A percentile compares a stretch with the other conserved stretches of the same genome.
phyloP scores from a whole-genome alignment of 148 eudicot genomes.

The Tetragonia tetragonoides region DNA sequence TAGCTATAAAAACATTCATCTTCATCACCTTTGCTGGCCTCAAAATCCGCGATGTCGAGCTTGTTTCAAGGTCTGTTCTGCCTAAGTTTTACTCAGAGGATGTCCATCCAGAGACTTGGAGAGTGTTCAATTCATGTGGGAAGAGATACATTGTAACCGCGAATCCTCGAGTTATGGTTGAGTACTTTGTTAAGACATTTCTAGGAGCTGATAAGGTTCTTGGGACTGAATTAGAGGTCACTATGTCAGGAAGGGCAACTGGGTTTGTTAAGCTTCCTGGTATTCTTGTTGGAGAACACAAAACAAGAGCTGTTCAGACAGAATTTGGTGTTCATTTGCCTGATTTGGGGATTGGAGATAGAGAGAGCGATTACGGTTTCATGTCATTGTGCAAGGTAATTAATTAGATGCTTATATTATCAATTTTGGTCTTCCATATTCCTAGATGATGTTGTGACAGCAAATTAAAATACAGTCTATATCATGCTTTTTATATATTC shows the following conservation, averaged over 20 bases:
- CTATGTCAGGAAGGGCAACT: constrained; percentile 49
- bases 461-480: too few relatives aligned
- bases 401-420: too few relatives aligned
- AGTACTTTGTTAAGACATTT: constrained; percentile 51
- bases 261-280: constrained; percentile 65
- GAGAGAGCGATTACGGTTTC: constrained; percentile 63
- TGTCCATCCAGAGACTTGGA: constrained; percentile 57
- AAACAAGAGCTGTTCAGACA: constrained; percentile 37
- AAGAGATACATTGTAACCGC: constrained; percentile 55
- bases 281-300: constrained; percentile 59
- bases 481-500: too few relatives aligned
- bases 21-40: constrained; percentile 66
- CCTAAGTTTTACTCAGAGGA: constrained; percentile 63
- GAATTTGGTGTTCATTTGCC: constrained; percentile 51
- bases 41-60: constrained; percentile 52
- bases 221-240: constrained; percentile 61
- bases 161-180: constrained; percentile 72
- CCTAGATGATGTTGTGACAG: too few relatives aligned
- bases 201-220: constrained; percentile 67
- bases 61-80: constrained; percentile 60
- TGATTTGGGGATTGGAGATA: constrained; percentile 73
- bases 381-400: constrained; percentile 86
- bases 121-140: constrained; percentile 60
- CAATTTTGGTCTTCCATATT: too few relatives aligned
- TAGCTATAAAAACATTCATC: constrained; percentile 44